phyloP scores from a whole-genome alignment of 805 yeast genomes.

The Hanseniaspora thailandica region DNA sequence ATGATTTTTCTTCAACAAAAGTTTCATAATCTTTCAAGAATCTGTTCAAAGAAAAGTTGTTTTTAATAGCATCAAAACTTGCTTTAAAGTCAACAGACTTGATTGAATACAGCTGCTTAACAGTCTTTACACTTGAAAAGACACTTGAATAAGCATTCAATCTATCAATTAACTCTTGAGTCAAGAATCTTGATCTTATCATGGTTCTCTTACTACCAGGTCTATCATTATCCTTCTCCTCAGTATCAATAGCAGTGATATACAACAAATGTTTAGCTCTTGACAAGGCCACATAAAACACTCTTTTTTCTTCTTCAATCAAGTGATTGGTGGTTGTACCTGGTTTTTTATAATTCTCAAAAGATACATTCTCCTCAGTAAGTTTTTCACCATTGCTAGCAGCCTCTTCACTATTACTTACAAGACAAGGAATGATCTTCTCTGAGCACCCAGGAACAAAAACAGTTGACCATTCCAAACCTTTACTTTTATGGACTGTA shows the following conservation, averaged over 20 bases:
- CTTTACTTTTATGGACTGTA: constrained; percentile 87
- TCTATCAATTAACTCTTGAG: constrained; percentile 22
- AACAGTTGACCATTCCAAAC: constrained; percentile 91
- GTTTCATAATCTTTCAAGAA: constrained; percentile 24
- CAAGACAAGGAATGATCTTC: constrained; percentile 54
- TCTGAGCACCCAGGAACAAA: constrained; percentile 65
- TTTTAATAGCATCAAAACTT: constrained; percentile 3
- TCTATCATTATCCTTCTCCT: constrained; percentile 15
- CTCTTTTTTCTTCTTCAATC: constrained; percentile 66
- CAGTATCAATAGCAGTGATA: constrained; percentile 27
- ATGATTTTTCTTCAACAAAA: constrained; percentile 24
- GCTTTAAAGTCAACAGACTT: constrained; percentile 10
- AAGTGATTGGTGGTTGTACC: constrained; percentile 19
- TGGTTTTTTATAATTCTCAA: constrained; percentile 15
- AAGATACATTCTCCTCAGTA: constrained; percentile 16
- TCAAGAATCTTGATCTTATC: constrained; percentile 22
- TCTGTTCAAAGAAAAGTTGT: constrained; percentile 20
- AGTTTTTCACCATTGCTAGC: constrained; percentile 24
- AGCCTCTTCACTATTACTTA: constrained; percentile 27
- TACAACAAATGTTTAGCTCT: constrained; percentile 57
- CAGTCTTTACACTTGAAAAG: constrained; percentile 19
- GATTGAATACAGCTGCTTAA: constrained; percentile 21
- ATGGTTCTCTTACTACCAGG: constrained; percentile 16
- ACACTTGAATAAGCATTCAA: constrained; percentile 24
- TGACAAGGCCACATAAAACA: constrained; percentile 80